Conservation (phyloP, 805 yeast species). For the Brettanomyces naardenensis region DNA sequence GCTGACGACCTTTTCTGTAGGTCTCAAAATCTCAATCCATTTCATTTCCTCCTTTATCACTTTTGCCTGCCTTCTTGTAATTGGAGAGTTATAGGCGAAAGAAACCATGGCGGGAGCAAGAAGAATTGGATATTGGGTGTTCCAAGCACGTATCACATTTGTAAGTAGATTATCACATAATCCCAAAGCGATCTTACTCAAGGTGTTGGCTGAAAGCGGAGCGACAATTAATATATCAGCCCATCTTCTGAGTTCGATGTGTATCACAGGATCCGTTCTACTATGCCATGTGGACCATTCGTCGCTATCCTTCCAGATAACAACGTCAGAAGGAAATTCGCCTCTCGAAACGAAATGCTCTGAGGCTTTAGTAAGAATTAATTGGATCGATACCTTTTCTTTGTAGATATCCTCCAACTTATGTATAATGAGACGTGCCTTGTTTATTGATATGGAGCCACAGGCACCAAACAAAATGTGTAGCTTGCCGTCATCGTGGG, state of each 20-base stretch:
- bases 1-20: constrained; percentile 50
- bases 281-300: constrained; percentile 49
- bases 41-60: constrained; percentile 53
- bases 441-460: constrained; percentile 46
- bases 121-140: constrained; percentile 47
- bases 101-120: constrained; percentile 58
- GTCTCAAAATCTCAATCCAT: constrained; percentile 53
- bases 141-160: constrained; percentile 55
- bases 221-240: constrained; percentile 51
- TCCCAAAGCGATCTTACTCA: constrained; percentile 49
- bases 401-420: constrained; percentile 46
- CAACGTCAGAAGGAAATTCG: constrained; percentile 35
- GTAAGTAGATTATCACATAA: constrained; percentile 52
- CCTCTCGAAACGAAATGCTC: constrained; percentile 45
- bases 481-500: constrained; percentile 46
- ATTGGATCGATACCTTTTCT: constrained; percentile 43
- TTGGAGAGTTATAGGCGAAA: constrained; percentile 47
- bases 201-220: constrained; percentile 51
- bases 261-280: constrained; percentile 52
- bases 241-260: constrained; percentile 54
- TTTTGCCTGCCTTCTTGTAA: constrained; percentile 47
- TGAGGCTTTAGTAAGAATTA: constrained; percentile 45
- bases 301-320: constrained; percentile 50
- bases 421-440: constrained; percentile 43
- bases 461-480: constrained; percentile 52